Base-by-base conservation (phyloP, 495 filamentous ascomycete genomes). In the Penicillium coprophilum region DNA sequence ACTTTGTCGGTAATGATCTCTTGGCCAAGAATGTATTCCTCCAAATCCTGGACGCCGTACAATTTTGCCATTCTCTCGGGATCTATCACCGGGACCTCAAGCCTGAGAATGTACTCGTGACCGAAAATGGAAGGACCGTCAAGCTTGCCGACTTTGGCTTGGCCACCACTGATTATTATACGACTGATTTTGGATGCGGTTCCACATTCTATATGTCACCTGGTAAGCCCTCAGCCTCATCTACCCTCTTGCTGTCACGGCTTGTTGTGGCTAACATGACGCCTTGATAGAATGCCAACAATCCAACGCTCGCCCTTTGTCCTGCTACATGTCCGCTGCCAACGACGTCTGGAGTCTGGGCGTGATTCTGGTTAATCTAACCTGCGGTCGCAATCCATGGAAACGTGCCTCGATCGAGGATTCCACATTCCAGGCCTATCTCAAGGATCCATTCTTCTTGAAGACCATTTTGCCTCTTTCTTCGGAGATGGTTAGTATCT, bases 121-220 rank as follows among this genome's bases (percentile, higher is more conserved):
- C 89, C 57, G 86, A 96, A 75, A 78, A 83, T 55, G 93, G 92
- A 54, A 82, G 86, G 73, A 92, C 90, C 23, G 90, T 96, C 63
- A 96, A 97, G 75, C 82, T 99, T 50, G 94, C 95, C 58, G 94
- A 97, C 71, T 99, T 99, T 79, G 94, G 95, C 66, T 82, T 97
- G 38, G 94, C 94, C 41, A 97, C 91, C 21, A 83, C 83, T 30
- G 90, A 93, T 55, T 81, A 85, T 52, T 76, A 86, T 56, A 95
- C 93, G 56, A 86, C 92, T 57, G 94, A 99, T 71, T 97, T 96
- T 73, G 95, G 95, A 53, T 99, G 95, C 72, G 94, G 94, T 47
- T 97, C 93, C 17, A 97, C 94, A 13, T 97, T 99, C 70, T 97
- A 99, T 78, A 97, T 97, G 95, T 93, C 88, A 55, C 94, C 94